Conservation (phyloP, 2,329 filamentous ascomycete genomes). For the Aspergillus hiratsukae region DNA sequence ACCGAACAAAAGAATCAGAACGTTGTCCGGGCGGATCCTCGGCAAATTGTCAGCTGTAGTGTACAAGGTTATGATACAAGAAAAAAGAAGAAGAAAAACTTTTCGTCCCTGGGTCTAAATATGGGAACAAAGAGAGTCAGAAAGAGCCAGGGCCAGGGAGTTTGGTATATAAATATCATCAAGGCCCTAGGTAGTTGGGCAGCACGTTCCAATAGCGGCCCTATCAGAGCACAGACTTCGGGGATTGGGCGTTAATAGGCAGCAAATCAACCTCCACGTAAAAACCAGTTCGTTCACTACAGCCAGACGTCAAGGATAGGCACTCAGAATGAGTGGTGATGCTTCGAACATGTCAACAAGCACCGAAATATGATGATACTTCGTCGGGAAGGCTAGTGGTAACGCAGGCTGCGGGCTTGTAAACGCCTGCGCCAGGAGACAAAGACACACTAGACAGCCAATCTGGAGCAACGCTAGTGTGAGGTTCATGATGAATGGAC, state of each 20-base stretch:
- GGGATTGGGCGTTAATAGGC: slow-evolving; percentile 20
- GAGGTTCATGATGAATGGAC: not conserved
- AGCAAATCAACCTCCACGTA: slow-evolving; percentile 16
- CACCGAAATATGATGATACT: slow-evolving; percentile 6
- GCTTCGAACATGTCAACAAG: slow-evolving; percentile 12
- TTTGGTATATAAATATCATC: slow-evolving; percentile 12
- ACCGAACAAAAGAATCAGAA: not conserved
- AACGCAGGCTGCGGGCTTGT: not conserved
- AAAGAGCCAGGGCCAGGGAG: not conserved
- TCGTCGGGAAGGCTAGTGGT: not conserved
- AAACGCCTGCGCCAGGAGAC: not conserved
- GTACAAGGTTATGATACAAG: not conserved
- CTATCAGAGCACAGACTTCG: slow-evolving; percentile 17
- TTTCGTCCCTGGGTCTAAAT: not conserved
- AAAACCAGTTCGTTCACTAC: slow-evolving; percentile 6
- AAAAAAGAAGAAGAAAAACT: not conserved
- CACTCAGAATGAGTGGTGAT: slow-evolving; percentile 6
- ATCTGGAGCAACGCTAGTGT: not conserved
- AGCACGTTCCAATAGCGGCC: slow-evolving; percentile 16
- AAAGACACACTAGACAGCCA: not conserved
- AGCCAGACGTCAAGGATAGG: too few species aligned
- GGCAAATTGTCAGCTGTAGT: not conserved
- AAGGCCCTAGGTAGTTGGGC: slow-evolving; percentile 19
- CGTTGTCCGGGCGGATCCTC: not conserved
- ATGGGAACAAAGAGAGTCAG: slow-evolving; percentile 1